A percentile compares a stretch with the other conserved stretches of the same genome.
Conservation (phyloP, 768 basidiomycete species). For the Kwoniella botswanensis region DNA sequence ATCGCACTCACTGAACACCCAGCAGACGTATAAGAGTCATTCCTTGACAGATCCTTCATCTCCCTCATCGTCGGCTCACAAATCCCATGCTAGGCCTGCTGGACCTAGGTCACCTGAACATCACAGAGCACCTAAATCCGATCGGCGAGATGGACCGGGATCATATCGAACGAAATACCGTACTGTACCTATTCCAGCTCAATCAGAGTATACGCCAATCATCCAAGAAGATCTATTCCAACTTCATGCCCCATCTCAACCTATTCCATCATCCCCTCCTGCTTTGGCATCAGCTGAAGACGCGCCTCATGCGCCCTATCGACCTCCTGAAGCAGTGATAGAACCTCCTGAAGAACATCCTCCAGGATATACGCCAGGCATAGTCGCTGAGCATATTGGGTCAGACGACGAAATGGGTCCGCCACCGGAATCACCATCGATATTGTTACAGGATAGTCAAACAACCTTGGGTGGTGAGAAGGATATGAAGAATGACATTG, state of each 20-base stretch:
- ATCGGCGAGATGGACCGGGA: constrained; percentile 25
- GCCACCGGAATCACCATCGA: constrained; percentile 6
- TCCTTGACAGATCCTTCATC: constrained; percentile 8
- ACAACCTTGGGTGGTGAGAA: not conserved
- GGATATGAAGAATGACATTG: constrained; percentile 12
- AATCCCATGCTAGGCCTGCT: constrained; percentile 18
- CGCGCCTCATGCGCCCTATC: constrained; percentile 42
- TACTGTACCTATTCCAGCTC: constrained; percentile 7
- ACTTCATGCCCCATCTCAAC: not conserved
- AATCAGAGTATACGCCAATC: constrained; percentile 3
- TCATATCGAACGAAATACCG: constrained; percentile 35
- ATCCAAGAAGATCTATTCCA: not conserved
- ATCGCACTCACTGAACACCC: constrained; percentile 4
- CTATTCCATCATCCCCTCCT: not conserved
- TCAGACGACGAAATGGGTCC: constrained; percentile 32
- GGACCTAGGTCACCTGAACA: constrained; percentile 33
- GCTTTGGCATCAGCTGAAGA: constrained; percentile 21
- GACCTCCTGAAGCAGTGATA: constrained; percentile 48
- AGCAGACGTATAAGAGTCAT: constrained; percentile 19
- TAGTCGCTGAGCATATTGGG: constrained; percentile 40
- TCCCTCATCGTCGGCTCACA: constrained; percentile 17
- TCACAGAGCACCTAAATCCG: constrained; percentile 7
- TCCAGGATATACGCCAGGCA: constrained; percentile 42
- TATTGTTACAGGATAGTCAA: not conserved
- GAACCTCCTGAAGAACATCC: constrained; percentile 47